Conservation (phyloP, 192 early-diverging fungal genomes). For the Spizellomyces punctatus region DNA sequence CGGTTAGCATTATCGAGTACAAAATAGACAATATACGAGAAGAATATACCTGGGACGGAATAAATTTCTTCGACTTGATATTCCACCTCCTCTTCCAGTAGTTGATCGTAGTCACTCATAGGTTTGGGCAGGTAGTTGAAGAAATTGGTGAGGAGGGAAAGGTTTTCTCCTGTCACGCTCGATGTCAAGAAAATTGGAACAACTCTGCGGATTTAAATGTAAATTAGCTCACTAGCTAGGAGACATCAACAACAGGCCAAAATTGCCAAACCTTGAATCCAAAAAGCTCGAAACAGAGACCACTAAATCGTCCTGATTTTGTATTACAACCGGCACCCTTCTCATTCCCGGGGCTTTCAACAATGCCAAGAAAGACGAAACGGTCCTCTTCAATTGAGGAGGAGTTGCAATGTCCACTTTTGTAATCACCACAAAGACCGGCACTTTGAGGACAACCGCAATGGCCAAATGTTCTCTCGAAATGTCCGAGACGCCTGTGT, state of each 20-base stretch:
- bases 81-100: conserved; percentile 36
- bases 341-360: conserved; percentile 49
- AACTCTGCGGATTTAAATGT: conserved; percentile 37
- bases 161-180: conserved; percentile 77
- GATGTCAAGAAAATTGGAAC: conserved; percentile 86
- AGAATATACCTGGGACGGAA: conserved; percentile 57
- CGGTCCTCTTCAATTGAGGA: conserved; percentile 47
- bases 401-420: conserved; percentile 70
- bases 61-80: conserved; percentile 87
- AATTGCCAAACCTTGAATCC: conserved; percentile 23
- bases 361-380: conserved; percentile 40
- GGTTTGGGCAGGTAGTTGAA: conserved; percentile 71
- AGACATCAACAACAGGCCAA: background rate
- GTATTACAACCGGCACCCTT: conserved; percentile 51
- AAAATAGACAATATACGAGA: too few relatives aligned
- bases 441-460: conserved; percentile 72
- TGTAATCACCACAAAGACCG: conserved; percentile 81
- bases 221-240: background rate
- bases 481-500: conserved; percentile 67
- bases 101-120: conserved; percentile 8
- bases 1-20: background rate
- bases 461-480: conserved; percentile 80
- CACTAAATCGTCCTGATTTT: conserved; percentile 46
- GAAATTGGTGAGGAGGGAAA: conserved; percentile 67
- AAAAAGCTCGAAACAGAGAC: conserved; percentile 37